These are phyloP conservation scores for Chaetomium sp. DNA, from an alignment of 2,329 filamentous ascomycete genomes.

Conservation along the genomic window DNA sequence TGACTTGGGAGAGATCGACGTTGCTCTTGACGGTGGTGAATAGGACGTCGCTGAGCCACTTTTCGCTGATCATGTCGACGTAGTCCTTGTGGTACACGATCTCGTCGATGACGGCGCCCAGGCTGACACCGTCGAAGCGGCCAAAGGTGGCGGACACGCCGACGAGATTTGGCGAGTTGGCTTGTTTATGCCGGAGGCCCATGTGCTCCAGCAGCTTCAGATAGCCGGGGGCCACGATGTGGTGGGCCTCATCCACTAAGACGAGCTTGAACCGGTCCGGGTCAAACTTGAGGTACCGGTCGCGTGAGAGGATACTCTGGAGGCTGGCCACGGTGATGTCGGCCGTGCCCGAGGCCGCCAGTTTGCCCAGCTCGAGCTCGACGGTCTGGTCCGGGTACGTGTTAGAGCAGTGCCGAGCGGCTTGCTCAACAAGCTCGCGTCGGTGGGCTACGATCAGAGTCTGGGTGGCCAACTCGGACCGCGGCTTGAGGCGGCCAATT, in stretches of 20 bases:
- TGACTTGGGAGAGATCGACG: slow-evolving; percentile 69
- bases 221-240: slow-evolving; percentile 83
- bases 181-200: slow-evolving; percentile 47
- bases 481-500: slow-evolving; percentile 65
- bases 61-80: slow-evolving; percentile 67
- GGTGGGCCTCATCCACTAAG: slow-evolving; percentile 92
- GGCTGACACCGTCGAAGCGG: slow-evolving; percentile 72
- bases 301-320: slow-evolving; percentile 70
- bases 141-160: slow-evolving; percentile 76
- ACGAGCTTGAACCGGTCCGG: slow-evolving; percentile 77
- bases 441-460: slow-evolving; percentile 90
- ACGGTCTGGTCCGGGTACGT: slow-evolving; percentile 76
- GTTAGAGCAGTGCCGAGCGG: slow-evolving; percentile 71
- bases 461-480: slow-evolving; percentile 54
- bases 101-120: slow-evolving; percentile 83
- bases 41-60: slow-evolving; percentile 85
- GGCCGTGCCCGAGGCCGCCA: slow-evolving; percentile 68
- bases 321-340: slow-evolving; percentile 94
- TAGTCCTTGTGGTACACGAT: slow-evolving; percentile 88
- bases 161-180: slow-evolving; percentile 60
- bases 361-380: slow-evolving; percentile 85
- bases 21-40: slow-evolving; percentile 88
- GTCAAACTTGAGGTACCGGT: slow-evolving; percentile 76
- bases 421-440: slow-evolving; percentile 89
- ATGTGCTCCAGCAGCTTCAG: slow-evolving; percentile 73